Conservation (phyloP, 1,284 basidiomycete genomes). For the Fomitiporia mediterranea region DNA sequence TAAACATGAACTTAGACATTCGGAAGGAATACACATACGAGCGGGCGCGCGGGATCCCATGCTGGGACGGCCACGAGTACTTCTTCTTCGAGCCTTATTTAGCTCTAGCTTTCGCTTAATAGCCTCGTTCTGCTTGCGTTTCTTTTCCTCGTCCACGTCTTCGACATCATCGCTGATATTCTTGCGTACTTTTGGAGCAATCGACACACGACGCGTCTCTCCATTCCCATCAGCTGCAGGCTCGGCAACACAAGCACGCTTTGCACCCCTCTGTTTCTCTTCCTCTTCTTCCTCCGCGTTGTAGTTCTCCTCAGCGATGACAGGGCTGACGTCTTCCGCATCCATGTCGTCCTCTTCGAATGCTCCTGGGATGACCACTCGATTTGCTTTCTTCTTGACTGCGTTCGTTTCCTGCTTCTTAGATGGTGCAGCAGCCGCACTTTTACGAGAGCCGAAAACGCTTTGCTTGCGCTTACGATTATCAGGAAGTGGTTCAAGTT, state of each 20-base stretch:
- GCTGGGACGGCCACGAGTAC: constrained; percentile 52
- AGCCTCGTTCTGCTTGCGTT: constrained; percentile 50
- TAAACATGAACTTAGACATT: not conserved
- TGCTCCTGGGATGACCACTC: constrained; percentile 43
- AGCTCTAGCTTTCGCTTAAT: constrained; percentile 57
- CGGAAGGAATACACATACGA: constrained; percentile 4
- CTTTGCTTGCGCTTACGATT: constrained; percentile 27
- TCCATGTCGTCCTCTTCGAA: constrained; percentile 44
- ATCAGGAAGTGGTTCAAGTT: constrained; percentile 17
- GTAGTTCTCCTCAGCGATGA: constrained; percentile 38
- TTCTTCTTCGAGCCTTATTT: constrained; percentile 59
- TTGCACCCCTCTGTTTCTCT: constrained; percentile 31
- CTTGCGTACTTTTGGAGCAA: constrained; percentile 26
- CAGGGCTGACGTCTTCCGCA: constrained; percentile 18
- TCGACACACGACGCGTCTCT: constrained; percentile 30
- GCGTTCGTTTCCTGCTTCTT: constrained; percentile 30
- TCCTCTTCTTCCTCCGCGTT: constrained; percentile 23
- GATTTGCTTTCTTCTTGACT: constrained; percentile 30
- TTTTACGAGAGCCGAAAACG: constrained; percentile 26
- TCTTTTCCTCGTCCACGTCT: constrained; percentile 34
- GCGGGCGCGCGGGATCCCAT: constrained; percentile 30
- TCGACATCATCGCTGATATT: constrained; percentile 24
- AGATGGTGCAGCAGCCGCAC: constrained; percentile 29
- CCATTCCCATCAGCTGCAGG: constrained; percentile 29
- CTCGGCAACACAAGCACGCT: constrained; percentile 38